phyloP scores from a whole-genome alignment of 78 protist species.

The Fonticula alba region DNA sequence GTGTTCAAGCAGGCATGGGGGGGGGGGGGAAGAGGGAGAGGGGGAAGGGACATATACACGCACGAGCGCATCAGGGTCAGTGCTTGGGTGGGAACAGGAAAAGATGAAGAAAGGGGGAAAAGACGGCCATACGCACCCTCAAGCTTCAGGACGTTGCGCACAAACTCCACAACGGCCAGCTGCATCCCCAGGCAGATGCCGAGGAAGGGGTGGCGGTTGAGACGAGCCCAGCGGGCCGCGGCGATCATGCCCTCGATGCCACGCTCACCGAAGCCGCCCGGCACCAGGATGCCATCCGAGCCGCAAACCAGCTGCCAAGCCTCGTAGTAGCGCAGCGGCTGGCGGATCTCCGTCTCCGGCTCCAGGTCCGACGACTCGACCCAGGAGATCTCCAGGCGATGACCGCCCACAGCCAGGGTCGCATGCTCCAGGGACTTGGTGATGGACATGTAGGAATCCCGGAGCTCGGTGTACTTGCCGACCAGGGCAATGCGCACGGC shows the following conservation, averaged over 20 bases:
- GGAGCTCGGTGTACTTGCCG: constrained; percentile 78
- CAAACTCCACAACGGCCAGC: constrained; percentile 64
- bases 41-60: background rate
- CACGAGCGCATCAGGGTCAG: too few relatives aligned
- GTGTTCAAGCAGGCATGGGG: background rate
- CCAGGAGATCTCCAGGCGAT: constrained; percentile 34
- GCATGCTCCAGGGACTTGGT: constrained; percentile 67
- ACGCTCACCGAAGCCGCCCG: constrained; percentile 94
- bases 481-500: constrained; percentile 44
- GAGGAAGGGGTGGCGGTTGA: constrained; percentile 2
- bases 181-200: constrained; percentile 94
- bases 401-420: too few relatives aligned
- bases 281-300: constrained; percentile 76
- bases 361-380: constrained; percentile 33
- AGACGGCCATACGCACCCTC: background rate
- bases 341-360: background rate
- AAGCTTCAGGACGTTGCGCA: constrained; percentile 26
- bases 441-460: constrained; percentile 74
- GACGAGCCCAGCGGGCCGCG: constrained; percentile 69
- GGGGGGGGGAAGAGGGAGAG: background rate
- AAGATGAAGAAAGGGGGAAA: background rate
- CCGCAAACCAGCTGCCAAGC: constrained; percentile 13
- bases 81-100: too few relatives aligned
- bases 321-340: constrained; percentile 12
- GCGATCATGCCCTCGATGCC: constrained; percentile 73